Base-by-base conservation (phyloP, 2,329 filamentous ascomycete genomes). In the Nothopassalora personata region DNA sequence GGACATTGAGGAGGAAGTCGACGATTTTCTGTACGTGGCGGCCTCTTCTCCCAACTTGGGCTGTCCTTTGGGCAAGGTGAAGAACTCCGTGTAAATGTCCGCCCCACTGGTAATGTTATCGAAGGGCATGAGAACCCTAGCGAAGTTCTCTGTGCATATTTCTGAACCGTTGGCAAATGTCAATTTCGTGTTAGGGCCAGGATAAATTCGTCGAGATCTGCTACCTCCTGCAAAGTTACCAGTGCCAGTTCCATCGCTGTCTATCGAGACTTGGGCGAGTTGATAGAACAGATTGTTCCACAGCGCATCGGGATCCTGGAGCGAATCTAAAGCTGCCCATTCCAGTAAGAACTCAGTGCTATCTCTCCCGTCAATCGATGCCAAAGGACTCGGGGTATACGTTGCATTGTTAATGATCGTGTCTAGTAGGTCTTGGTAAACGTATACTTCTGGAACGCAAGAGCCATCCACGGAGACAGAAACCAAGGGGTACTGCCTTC, bases 401-500 rank as follows among this genome's bases (percentile, higher is more conserved):
- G 75, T 68, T 11, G 71, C 60, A 62, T 78, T 75, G 56, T 73
- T 67, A 56, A 77, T 71, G 6, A 72, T 73, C 28, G 74, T 71
- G 19, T 73, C 69, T 48, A 79, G 68, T 0, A 81, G 71, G 60
- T 82, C 80, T 11, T 75, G 70, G 58, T 80, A 80, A 19, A 80
- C 76, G 60, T 83, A 87, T 2, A 86, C 74, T 59, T 83, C 77
- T 0, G 86, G 86, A 10, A 84, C 68, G 55, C 80, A 77, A 18
- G 76, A 70, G n/a, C 85, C 85, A 67, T 88, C 84, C 3, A 73
- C 64, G 1, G 84, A 87, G 7, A 87, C 77, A 0, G 85, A 87
- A 0, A 87, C 82, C 0, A 88, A 66, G 53, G 77, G 74, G 80
- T 69, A 28, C 74, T 73, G 8, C 81, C 75, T 23, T 6, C 75